Percentiles rank a stretch among this genome's conserved stretches.
These are phyloP conservation scores for Torrubiella hemipterigena DNA, from an alignment of 2,329 filamentous ascomycete genomes.

Conservation along the genomic window DNA sequence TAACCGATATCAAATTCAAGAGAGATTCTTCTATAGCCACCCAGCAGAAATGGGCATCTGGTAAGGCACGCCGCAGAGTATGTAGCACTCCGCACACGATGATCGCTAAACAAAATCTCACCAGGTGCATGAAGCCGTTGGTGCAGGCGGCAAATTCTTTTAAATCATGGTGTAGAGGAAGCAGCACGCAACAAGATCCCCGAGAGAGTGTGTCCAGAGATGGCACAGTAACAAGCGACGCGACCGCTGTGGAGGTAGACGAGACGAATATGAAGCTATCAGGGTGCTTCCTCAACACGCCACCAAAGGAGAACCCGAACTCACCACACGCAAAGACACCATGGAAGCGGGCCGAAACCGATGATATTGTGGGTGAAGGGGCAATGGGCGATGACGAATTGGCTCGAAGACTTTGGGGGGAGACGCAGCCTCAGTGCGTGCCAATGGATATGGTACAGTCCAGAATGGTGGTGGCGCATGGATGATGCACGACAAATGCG, in stretches of 20 bases:
- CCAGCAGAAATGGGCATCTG: too few relatives aligned
- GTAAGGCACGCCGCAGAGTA: too few relatives aligned
- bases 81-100: too few relatives aligned
- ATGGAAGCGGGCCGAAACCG: neutral
- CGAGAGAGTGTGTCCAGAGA: neutral
- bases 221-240: neutral
- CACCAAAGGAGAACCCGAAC: neutral
- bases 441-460: slow-evolving; percentile 4
- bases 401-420: slow-evolving; percentile 10
- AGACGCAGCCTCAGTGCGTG: slow-evolving; percentile 13
- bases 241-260: too few relatives aligned
- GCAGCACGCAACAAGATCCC: neutral
- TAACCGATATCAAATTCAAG: too few relatives aligned
- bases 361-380: too few relatives aligned
- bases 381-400: slow-evolving; percentile 3
- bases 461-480: neutral
- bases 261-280: neutral
- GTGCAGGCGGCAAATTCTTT: neutral
- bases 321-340: neutral
- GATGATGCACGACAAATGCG: neutral
- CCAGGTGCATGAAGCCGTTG: neutral
- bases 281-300: neutral
- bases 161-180: neutral
- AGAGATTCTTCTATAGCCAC: too few relatives aligned
- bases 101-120: neutral